phyloP scores from a whole-genome alignment of 2,329 filamentous ascomycete genomes.

The Rhexocercosporidium sp. region DNA sequence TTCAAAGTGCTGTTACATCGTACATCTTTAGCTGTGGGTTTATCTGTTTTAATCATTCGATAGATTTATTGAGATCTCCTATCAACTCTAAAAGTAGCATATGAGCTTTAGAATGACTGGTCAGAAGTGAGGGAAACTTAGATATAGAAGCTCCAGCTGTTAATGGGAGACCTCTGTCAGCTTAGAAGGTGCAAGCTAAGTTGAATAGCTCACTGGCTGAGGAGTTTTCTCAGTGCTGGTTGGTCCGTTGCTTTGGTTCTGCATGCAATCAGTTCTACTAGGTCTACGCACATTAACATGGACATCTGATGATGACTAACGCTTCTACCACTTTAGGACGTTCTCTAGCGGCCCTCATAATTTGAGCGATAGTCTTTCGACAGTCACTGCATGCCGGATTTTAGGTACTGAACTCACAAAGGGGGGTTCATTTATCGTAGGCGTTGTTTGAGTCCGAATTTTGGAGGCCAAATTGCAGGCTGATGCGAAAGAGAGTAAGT shows the following conservation, averaged over 20 bases:
- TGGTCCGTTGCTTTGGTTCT: not conserved
- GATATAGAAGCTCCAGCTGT: not conserved
- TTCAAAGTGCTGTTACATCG: not conserved
- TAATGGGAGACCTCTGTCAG: not conserved
- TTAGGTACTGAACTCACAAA: not conserved
- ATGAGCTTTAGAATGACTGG: not conserved
- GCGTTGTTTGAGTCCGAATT: not conserved
- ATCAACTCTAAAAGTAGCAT: conserved; percentile 1
- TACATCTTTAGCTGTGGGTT: not conserved
- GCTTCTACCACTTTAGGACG: not conserved
- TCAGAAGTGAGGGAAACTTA: not conserved
- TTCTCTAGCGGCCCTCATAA: not conserved
- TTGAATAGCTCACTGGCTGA: not conserved
- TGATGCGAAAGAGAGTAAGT: not conserved
- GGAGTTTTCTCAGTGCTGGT: not conserved
- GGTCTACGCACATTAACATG: not conserved
- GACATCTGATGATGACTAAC: not conserved
- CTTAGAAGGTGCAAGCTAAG: not conserved
- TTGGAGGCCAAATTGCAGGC: not conserved
- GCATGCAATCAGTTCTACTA: not conserved
- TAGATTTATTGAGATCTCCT: conserved; percentile 1
- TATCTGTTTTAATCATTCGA: not conserved
- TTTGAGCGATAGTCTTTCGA: not conserved
- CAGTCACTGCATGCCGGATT: not conserved
- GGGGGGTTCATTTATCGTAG: conserved; percentile 1